These are phyloP conservation scores for Jackrogersella minutella DNA, from an alignment of 495 filamentous ascomycete genomes.

Conservation along the genomic window DNA sequence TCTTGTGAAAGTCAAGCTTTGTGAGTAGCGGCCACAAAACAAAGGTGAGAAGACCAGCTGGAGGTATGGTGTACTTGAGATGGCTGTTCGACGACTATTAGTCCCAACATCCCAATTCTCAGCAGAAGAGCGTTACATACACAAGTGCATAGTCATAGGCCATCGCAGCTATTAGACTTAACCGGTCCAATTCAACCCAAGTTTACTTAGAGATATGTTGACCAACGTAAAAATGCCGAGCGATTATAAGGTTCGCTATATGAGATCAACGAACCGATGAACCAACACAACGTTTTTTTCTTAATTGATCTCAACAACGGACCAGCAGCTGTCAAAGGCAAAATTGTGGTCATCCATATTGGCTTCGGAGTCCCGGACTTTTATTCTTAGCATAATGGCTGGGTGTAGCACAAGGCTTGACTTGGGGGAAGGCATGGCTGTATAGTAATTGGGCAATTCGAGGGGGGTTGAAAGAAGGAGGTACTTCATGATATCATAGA, in stretches of 20 bases:
- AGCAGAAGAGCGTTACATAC: conserved; percentile 50
- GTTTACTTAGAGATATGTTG: conserved; percentile 1
- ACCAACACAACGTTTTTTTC: no score
- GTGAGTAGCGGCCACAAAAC: conserved; percentile 66
- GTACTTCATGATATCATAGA: conserved; percentile 4
- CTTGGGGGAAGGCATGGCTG: background rate
- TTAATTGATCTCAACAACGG: background rate
- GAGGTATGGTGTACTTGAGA: conserved; percentile 72
- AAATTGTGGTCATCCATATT: conserved; percentile 10
- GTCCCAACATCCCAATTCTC: background rate
- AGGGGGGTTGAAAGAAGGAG: no score
- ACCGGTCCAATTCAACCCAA: background rate
- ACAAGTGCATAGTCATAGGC: conserved; percentile 73
- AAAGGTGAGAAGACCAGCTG: conserved; percentile 63
- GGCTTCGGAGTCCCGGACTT: conserved; percentile 22
- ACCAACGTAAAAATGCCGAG: background rate
- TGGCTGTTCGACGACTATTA: conserved; percentile 57
- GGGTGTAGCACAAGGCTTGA: background rate
- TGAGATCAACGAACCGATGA: conserved; percentile 6
- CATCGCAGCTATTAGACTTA: conserved; percentile 51
- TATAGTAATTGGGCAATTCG: no score
- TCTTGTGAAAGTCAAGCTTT: conserved; percentile 64
- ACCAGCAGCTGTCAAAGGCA: background rate
- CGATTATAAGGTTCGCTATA: conserved; percentile 29
- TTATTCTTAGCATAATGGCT: background rate